phyloP scores from a whole-genome alignment of 257 asterid species.

The Capsicum baccatum region DNA sequence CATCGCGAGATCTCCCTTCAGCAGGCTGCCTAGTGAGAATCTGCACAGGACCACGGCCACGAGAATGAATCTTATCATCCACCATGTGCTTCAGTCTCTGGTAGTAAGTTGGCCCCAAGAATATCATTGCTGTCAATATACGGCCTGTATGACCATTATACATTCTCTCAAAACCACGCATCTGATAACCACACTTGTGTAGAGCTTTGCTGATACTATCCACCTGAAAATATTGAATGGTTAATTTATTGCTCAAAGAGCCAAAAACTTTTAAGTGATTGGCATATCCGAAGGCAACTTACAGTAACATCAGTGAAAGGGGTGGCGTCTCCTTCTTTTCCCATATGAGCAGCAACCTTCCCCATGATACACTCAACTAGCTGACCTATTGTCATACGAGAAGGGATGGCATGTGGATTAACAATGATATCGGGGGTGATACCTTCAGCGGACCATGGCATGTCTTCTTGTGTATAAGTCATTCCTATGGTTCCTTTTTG shows the following conservation, averaged over 20 bases:
- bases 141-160: constrained; percentile 96
- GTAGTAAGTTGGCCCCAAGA: constrained; percentile 50
- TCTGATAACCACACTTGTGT: constrained; percentile 94
- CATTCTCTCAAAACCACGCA: constrained; percentile 99
- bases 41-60: constrained; percentile 44
- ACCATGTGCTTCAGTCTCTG: constrained; percentile 46
- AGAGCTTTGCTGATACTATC: constrained; percentile 93
- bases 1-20: constrained; percentile 44
- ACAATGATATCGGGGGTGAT: constrained; percentile 40
- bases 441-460: constrained; percentile 45
- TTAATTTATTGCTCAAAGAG: neutral
- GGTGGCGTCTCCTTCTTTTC: constrained; percentile 52
- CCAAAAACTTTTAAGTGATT: neutral
- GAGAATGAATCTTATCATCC: constrained; percentile 47
- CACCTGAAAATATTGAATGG: constrained; percentile 37
- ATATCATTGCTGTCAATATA: constrained; percentile 76
- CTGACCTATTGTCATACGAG: constrained; percentile 48
- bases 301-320: constrained; percentile 50
- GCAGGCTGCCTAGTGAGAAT: constrained; percentile 45
- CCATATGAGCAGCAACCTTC: constrained; percentile 45
- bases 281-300: constrained; percentile 14
- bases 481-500: constrained; percentile 42
- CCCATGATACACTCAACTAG: constrained; percentile 43
- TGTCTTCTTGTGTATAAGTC: constrained; percentile 43
- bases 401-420: constrained; percentile 46